phyloP scores from a whole-genome alignment of 371 early-diverging fungal species.

The Sporodiniella umbellata region DNA sequence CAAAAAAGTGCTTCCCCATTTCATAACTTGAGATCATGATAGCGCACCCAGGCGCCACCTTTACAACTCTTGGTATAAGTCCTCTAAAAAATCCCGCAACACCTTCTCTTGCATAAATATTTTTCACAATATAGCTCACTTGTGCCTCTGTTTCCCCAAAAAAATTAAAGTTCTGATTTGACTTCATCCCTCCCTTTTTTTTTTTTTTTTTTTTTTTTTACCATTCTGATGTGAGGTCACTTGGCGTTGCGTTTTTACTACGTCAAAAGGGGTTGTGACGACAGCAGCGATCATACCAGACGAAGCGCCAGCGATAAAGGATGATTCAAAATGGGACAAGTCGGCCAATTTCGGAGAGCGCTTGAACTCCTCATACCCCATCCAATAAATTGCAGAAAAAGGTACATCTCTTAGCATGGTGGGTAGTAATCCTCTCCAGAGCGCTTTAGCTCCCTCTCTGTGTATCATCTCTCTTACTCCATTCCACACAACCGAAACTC shows the following conservation, averaged over 20 bases:
- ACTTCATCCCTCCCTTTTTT: no score
- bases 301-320: slow-evolving; percentile 75
- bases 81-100: slow-evolving; percentile 31
- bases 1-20: slow-evolving; percentile 65
- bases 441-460: slow-evolving; percentile 59
- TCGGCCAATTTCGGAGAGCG: slow-evolving; percentile 9
- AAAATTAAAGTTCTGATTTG: not conserved
- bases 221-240: slow-evolving; percentile 37
- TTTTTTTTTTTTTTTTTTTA: slow-evolving; percentile 1
- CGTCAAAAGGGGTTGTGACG: slow-evolving; percentile 96
- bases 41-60: slow-evolving; percentile 94
- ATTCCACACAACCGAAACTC: slow-evolving; percentile 55
- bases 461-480: slow-evolving; percentile 65
- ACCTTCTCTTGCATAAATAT: slow-evolving; percentile 27
- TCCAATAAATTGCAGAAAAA: slow-evolving; percentile 86
- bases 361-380: slow-evolving; percentile 79
- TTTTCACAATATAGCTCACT: slow-evolving; percentile 16
- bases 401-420: slow-evolving; percentile 51
- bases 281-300: slow-evolving; percentile 87
- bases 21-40: slow-evolving; percentile 94
- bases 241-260: slow-evolving; percentile 91
- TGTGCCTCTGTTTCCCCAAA: slow-evolving; percentile 17
- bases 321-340: slow-evolving; percentile 47
- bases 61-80: slow-evolving; percentile 78
- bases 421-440: slow-evolving; percentile 72